A percentile compares a stretch with the other conserved stretches of the same genome.
Conservation (phyloP, 306 rosid genomes). For the Citrullus colocynthis region DNA sequence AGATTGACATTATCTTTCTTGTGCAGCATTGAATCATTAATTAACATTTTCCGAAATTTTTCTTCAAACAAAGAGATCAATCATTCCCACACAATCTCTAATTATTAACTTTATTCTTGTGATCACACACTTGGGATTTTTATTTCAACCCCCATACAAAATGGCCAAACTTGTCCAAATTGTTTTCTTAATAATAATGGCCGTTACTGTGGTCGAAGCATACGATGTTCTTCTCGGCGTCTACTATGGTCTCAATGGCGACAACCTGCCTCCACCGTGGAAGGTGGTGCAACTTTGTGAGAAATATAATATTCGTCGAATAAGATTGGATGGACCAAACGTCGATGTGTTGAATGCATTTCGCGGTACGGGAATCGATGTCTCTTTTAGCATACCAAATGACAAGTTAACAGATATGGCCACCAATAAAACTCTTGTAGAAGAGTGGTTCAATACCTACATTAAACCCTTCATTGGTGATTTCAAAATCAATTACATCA, state of each 20-base stretch:
- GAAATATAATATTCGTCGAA: background rate
- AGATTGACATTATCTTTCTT: no score
- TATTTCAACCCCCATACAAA: background rate
- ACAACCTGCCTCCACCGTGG: background rate
- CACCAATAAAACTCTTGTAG: background rate
- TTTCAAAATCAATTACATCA: background rate
- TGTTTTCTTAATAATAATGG: background rate
- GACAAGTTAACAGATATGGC: constrained; percentile 8
- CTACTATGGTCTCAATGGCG: background rate
- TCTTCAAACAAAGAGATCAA: no score
- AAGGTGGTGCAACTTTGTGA: background rate
- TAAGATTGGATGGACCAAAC: background rate
- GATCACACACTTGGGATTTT: no score
- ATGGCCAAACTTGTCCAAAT: background rate
- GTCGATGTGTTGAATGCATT: background rate
- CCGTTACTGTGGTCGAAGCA: background rate
- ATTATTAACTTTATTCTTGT: no score
- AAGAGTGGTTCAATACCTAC: background rate
- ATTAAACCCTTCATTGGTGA: background rate
- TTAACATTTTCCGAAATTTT: no score
- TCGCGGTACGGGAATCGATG: background rate
- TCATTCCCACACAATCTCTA: no score
- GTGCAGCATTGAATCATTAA: no score
- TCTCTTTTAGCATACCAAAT: constrained; percentile 13
- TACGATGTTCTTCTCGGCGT: background rate